These are phyloP conservation scores for Paramecium primaurelia DNA, from an alignment of 73 alveolate genomes.

Conservation along the genomic window DNA sequence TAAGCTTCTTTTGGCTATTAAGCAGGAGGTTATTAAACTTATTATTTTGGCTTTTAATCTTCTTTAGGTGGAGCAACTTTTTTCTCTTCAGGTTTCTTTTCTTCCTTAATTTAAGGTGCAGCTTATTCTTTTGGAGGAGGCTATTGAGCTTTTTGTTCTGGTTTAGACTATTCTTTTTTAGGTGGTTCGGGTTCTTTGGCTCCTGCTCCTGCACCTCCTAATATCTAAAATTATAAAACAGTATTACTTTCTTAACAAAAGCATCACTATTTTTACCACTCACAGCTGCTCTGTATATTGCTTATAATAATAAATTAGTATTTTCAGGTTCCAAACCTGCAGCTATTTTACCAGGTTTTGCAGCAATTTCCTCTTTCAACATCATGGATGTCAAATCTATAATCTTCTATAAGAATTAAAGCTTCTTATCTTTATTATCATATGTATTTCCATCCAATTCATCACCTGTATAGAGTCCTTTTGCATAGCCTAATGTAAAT, in stretches of 20 bases:
- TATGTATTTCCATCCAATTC: conserved; percentile 81
- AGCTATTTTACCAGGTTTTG: conserved; percentile 85
- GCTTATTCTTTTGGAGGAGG: conserved; percentile 44
- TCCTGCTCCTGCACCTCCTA: conserved; percentile 54
- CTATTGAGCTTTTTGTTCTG: not conserved
- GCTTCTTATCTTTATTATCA: conserved; percentile 73
- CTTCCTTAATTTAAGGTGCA: conserved; percentile 39
- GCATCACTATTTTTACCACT: conserved; percentile 62
- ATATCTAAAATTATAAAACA: not conserved
- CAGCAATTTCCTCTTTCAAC: conserved; percentile 72
- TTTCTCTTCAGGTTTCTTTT: conserved; percentile 22
- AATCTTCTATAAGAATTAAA: conserved; percentile 68
- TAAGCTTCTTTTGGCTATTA: not conserved
- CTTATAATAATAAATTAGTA: conserved; percentile 78
- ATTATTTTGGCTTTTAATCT: conserved; percentile 35
- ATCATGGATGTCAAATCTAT: conserved; percentile 67
- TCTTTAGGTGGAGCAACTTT: conserved; percentile 15
- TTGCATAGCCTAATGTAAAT: conserved; percentile 51
- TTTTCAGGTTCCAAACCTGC: conserved; percentile 96
- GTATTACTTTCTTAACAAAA: conserved; percentile 37
- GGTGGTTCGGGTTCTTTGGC: not conserved
- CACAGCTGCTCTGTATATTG: conserved; percentile 74
- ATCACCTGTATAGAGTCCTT: conserved; percentile 81
- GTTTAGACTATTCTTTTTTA: conserved; percentile 19
- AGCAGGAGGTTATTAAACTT: conserved; percentile 46